Percentiles rank a stretch among this genome's conserved stretches.
These are phyloP conservation scores for Leccinum subtestaceum DNA, from an alignment of 768 basidiomycete species.

Conservation along the genomic window DNA sequence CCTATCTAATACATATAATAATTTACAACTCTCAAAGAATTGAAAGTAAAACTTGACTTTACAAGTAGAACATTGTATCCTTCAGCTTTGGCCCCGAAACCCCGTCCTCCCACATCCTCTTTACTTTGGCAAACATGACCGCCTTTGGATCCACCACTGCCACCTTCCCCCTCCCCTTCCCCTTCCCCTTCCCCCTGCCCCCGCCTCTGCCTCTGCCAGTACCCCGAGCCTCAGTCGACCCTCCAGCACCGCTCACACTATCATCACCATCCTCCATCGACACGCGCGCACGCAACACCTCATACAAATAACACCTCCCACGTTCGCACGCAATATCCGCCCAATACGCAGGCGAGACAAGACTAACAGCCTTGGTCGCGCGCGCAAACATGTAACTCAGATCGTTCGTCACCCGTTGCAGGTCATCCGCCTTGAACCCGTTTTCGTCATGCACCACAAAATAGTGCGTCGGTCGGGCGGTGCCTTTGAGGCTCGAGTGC, in stretches of 20 bases:
- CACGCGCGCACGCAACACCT: constrained; percentile 36
- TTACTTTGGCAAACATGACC: constrained; percentile 49
- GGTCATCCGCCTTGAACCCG: constrained; percentile 43
- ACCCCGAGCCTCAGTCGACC: constrained; percentile 12
- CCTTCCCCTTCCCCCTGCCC: constrained; percentile 30
- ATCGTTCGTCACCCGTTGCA: constrained; percentile 50
- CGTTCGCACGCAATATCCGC: constrained; percentile 52
- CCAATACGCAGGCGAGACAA: constrained; percentile 39
- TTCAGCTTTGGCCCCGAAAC: constrained; percentile 48
- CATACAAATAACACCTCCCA: constrained; percentile 49
- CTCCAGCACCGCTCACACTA: neutral
- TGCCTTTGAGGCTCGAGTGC: constrained; percentile 44
- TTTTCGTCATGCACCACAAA: constrained; percentile 56
- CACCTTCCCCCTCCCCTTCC: constrained; percentile 29
- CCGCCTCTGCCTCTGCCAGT: constrained; percentile 20
- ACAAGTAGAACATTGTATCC: constrained; percentile 72
- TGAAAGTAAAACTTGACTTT: neutral
- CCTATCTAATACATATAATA: too few species aligned
- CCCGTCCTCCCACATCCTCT: constrained; percentile 53
- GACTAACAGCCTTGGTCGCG: constrained; percentile 46
- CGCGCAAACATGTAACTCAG: constrained; percentile 58
- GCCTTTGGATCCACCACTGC: constrained; percentile 34
- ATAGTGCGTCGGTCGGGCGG: constrained; percentile 52
- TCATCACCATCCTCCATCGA: constrained; percentile 1
- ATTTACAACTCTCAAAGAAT: too few species aligned